These are phyloP conservation scores for Lipomyces sp. DNA, from an alignment of 805 yeast species.

Conservation along the genomic window DNA sequence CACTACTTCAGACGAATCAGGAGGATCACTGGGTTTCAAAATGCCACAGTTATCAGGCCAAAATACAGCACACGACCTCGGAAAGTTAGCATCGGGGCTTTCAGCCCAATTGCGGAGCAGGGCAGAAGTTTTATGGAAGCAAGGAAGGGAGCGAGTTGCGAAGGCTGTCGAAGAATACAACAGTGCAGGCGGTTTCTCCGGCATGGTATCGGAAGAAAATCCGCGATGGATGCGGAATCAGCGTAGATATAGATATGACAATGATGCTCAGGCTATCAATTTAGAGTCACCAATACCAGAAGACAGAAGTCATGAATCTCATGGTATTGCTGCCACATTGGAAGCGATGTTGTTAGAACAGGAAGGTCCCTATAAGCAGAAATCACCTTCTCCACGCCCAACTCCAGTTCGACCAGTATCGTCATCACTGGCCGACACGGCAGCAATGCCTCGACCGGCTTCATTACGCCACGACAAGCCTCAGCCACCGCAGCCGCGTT, in stretches of 20 bases:
- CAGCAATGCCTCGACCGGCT: background rate
- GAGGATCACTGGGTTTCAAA: constrained; percentile 6
- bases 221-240: constrained; percentile 37
- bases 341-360: constrained; percentile 31
- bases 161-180: constrained; percentile 64
- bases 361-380: constrained; percentile 20
- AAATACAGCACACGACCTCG: constrained; percentile 31
- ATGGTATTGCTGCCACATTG: constrained; percentile 16
- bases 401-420: constrained; percentile 13
- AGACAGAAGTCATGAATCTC: background rate
- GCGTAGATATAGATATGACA: constrained; percentile 18
- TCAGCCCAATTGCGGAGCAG: constrained; percentile 61
- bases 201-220: constrained; percentile 12
- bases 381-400: constrained; percentile 7
- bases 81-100: constrained; percentile 48
- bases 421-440: background rate
- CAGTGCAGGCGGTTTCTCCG: constrained; percentile 11
- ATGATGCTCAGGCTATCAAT: constrained; percentile 20
- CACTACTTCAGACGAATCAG: constrained; percentile 3
- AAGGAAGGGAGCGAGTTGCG: constrained; percentile 64
- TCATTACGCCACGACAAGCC: background rate
- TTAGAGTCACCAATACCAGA: constrained; percentile 27
- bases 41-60: constrained; percentile 13
- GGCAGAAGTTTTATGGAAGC: constrained; percentile 62
- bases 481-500: background rate